Conservation (phyloP, 345 rosid species). For the Citrus glauca region DNA sequence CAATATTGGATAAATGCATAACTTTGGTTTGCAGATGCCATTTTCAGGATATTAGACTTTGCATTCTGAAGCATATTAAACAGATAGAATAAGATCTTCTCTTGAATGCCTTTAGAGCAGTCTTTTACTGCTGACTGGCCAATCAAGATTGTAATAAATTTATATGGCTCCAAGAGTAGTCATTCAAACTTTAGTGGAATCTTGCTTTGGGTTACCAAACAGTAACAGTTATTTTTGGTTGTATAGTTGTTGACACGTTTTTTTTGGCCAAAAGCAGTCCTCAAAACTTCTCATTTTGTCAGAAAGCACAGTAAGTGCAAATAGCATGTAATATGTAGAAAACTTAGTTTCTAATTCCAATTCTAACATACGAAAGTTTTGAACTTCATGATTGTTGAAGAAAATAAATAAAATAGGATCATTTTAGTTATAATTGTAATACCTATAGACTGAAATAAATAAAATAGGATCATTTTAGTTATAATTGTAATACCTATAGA, state of each 20-base stretch:
- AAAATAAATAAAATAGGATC: neutral
- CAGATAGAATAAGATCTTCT: neutral
- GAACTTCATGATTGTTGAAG: neutral
- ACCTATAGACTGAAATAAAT: neutral
- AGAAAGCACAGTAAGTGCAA: neutral
- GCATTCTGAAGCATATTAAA: neutral
- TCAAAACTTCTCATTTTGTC: neutral
- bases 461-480: neutral
- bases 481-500: neutral
- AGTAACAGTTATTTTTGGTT: neutral
- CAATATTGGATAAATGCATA: neutral
- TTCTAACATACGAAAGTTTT: neutral
- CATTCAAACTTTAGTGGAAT: neutral
- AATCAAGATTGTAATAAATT: neutral
- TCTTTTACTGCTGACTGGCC: neutral
- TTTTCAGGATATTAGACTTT: neutral
- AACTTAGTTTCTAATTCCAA: neutral
- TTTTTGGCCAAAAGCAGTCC: neutral
- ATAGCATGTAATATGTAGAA: neutral
- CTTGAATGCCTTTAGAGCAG: neutral
- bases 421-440: neutral
- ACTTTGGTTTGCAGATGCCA: neutral
- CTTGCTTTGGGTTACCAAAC: neutral
- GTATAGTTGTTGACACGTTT: neutral
- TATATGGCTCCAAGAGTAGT: neutral